phyloP scores from a whole-genome alignment of 2,329 filamentous ascomycete genomes.

The Hawksworthiomyces lignivorus region DNA sequence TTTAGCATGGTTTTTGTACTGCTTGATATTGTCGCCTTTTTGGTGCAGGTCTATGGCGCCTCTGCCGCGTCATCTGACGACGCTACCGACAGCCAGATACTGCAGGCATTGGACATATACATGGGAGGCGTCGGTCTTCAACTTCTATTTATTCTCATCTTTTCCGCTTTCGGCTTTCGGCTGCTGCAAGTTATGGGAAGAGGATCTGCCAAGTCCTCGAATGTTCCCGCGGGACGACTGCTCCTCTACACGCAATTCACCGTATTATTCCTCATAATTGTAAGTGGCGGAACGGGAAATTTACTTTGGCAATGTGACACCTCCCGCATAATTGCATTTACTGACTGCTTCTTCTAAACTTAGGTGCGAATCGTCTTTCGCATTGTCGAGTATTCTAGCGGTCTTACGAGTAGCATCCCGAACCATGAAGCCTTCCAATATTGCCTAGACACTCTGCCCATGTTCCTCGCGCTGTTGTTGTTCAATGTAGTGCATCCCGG shows the following conservation, averaged over 20 bases:
- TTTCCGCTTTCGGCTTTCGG: conserved; percentile 26
- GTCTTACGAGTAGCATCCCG: conserved; percentile 25
- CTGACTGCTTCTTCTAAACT: too few species aligned
- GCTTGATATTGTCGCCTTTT: conserved; percentile 38
- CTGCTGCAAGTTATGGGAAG: conserved; percentile 16
- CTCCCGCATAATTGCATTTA: too few species aligned
- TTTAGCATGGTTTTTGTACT: conserved; percentile 39
- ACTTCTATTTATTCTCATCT: conserved; percentile 27
- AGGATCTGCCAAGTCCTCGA: conserved; percentile 15
- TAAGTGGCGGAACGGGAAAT: too few species aligned
- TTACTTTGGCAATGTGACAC: too few species aligned
- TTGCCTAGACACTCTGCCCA: conserved; percentile 45
- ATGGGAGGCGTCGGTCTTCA: conserved; percentile 11
- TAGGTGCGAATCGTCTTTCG: conserved; percentile 53
- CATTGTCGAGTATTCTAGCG: conserved; percentile 46
- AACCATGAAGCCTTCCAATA: conserved; percentile 40
- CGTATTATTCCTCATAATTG: conserved; percentile 6
- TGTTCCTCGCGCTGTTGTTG: conserved; percentile 38
- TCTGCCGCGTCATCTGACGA: conserved; percentile 17
- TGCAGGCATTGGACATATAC: conserved; percentile 7
- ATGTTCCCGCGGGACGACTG: neutral
- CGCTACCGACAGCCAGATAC: neutral
- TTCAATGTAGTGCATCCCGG: conserved; percentile 41
- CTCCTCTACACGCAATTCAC: conserved; percentile 7
- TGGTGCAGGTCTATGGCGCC: conserved; percentile 36